Percentiles rank a stretch among this genome's conserved stretches.
These are phyloP conservation scores for Annulohypoxylon truncatum DNA, from an alignment of 2,329 filamentous ascomycete species.

Conservation along the genomic window DNA sequence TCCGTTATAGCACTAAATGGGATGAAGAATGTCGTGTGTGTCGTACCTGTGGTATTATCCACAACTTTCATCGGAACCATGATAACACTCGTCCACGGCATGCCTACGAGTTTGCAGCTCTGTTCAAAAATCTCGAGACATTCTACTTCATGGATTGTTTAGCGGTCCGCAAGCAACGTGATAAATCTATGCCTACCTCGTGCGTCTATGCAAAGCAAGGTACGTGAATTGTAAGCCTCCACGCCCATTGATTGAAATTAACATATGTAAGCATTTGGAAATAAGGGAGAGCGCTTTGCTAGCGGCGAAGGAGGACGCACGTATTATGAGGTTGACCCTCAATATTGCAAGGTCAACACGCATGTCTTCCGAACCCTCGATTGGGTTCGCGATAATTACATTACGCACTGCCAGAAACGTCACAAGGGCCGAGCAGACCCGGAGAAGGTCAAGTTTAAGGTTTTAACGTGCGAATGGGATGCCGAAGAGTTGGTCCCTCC, in stretches of 20 bases:
- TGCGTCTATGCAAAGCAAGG: constrained; percentile 24
- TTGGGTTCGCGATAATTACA: constrained; percentile 56
- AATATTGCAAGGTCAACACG: constrained; percentile 53
- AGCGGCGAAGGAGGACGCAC: constrained; percentile 44
- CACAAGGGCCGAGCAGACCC: constrained; percentile 51
- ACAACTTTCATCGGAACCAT: constrained; percentile 42
- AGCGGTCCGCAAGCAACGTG: constrained; percentile 50
- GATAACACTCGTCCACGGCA: constrained; percentile 53
- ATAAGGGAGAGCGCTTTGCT: constrained; percentile 44
- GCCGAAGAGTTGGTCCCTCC: constrained; percentile 29
- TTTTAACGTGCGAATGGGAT: constrained; percentile 58
- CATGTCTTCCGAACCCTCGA: constrained; percentile 51
- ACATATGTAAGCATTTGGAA: constrained; percentile 22
- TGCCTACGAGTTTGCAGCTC: constrained; percentile 58
- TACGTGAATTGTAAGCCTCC: constrained; percentile 23
- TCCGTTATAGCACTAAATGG: constrained; percentile 59
- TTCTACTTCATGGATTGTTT: constrained; percentile 61
- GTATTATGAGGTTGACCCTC: constrained; percentile 51
- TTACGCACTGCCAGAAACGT: constrained; percentile 52
- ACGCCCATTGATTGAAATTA: constrained; percentile 8
- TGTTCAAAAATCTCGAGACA: constrained; percentile 56
- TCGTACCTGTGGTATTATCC: constrained; percentile 50
- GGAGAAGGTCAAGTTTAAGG: constrained; percentile 54
- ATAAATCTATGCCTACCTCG: constrained; percentile 25
- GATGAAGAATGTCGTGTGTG: constrained; percentile 51